These are phyloP conservation scores for Fusarium gaditjirri DNA, from an alignment of 2,329 filamentous ascomycete species.

Conservation along the genomic window DNA sequence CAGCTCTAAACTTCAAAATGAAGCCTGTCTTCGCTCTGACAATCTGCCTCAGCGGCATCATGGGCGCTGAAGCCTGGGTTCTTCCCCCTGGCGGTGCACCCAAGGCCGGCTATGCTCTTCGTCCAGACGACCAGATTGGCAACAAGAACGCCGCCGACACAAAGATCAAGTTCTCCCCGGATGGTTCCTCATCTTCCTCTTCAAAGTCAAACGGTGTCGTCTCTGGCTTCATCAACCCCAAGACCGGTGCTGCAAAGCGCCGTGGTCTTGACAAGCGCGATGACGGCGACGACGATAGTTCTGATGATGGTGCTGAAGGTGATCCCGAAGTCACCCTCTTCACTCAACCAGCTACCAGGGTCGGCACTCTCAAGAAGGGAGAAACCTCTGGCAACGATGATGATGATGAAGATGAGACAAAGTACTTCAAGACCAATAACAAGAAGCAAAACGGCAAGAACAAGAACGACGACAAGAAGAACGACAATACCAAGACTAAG, in stretches of 20 bases:
- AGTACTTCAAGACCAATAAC: not conserved
- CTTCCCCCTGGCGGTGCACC: not conserved
- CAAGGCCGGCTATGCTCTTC: slow-evolving; percentile 14
- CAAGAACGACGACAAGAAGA: not conserved
- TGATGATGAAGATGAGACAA: not conserved
- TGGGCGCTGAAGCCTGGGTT: slow-evolving; percentile 7
- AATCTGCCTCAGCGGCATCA: not conserved
- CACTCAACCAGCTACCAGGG: not conserved
- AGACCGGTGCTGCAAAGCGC: not conserved
- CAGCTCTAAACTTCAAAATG: not conserved
- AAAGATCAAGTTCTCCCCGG: not conserved
- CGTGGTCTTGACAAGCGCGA: not conserved
- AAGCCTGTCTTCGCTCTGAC: slow-evolving; percentile 6
- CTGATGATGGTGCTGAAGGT: not conserved
- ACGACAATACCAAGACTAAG: not conserved
- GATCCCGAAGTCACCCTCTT: not conserved
- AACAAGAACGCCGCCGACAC: slow-evolving; percentile 3
- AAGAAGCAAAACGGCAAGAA: slow-evolving; percentile 15
- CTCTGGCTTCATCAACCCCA: not conserved
- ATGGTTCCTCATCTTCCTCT: not conserved
- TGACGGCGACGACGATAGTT: not conserved
- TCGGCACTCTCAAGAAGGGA: slow-evolving; percentile 1
- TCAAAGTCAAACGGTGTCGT: not conserved
- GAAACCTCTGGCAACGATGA: not conserved
- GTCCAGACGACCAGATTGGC: not conserved